These are phyloP conservation scores for Grifola frondosa DNA, from an alignment of 1,284 basidiomycete species.

Conservation along the genomic window DNA sequence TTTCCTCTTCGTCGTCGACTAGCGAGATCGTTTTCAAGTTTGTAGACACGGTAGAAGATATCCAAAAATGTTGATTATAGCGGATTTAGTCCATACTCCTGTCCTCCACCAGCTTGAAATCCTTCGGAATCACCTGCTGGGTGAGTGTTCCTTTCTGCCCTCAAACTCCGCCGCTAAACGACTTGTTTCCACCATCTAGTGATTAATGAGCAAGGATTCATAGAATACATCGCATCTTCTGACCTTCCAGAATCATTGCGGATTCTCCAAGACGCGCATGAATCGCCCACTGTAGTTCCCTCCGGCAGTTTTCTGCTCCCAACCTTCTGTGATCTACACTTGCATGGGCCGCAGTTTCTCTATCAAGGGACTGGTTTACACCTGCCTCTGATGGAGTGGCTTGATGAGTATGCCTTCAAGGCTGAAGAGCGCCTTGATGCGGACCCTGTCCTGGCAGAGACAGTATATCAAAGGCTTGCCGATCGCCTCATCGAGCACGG, in stretches of 20 bases:
- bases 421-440: constrained; percentile 75
- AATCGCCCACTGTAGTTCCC: constrained; percentile 38
- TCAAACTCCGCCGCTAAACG: constrained; percentile 2
- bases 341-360: constrained; percentile 85
- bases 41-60: too few species aligned
- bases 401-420: constrained; percentile 73
- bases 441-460: constrained; percentile 56
- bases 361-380: constrained; percentile 85
- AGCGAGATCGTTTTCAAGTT: too few species aligned
- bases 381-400: constrained; percentile 82
- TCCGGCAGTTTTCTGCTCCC: constrained; percentile 69
- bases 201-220: constrained; percentile 52
- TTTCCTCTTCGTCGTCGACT: too few species aligned
- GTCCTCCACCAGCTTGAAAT: constrained; percentile 51
- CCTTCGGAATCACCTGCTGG: constrained; percentile 55
- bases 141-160: constrained; percentile 36
- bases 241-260: constrained; percentile 35
- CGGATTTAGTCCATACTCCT: constrained; percentile 60
- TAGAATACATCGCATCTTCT: constrained; percentile 48
- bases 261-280: constrained; percentile 23
- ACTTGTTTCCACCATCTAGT: constrained; percentile 35
- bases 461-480: constrained; percentile 67
- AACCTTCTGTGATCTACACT: constrained; percentile 77
- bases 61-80: constrained; percentile 39
- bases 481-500: constrained; percentile 65